Percentiles rank a stretch among this genome's conserved stretches.
These are phyloP conservation scores for Peronospora belbahrii DNA, from an alignment of 352 stramenopile genomes.

Conservation along the genomic window DNA sequence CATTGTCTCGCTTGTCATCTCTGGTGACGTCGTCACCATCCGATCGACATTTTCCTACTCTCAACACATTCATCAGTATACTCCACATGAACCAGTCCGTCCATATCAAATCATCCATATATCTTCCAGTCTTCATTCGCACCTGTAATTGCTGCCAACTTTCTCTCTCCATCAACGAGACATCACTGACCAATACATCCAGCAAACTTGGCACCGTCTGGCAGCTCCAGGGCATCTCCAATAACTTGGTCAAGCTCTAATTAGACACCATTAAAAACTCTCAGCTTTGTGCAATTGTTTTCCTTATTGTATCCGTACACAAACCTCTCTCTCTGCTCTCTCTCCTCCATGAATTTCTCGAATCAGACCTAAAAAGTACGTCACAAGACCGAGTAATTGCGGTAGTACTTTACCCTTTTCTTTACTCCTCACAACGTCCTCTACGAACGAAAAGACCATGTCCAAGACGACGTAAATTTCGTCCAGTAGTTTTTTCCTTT, in stretches of 20 bases:
- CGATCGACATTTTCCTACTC: conserved; percentile 37
- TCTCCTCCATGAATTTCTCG: conserved; percentile 15
- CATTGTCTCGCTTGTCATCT: conserved; percentile 38
- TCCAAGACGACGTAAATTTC: conserved; percentile 53
- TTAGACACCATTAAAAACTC: background rate
- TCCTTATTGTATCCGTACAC: background rate
- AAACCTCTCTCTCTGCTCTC: conserved; percentile 12
- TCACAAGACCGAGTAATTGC: conserved; percentile 54
- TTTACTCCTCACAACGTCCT: conserved; percentile 25
- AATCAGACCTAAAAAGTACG: conserved; percentile 44
- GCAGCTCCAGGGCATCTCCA: conserved; percentile 60
- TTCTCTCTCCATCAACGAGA: conserved; percentile 28
- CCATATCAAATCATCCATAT: background rate
- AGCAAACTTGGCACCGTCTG: conserved; percentile 49
- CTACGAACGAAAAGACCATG: conserved; percentile 46
- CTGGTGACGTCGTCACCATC: conserved; percentile 32
- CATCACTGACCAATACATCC: conserved; percentile 47
- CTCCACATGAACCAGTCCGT: background rate
- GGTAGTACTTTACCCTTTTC: conserved; percentile 34
- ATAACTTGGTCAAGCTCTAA: conserved; percentile 43
- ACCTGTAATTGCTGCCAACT: conserved; percentile 59
- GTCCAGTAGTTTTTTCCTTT: conserved; percentile 22
- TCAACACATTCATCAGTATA: background rate
- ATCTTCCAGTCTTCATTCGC: background rate
- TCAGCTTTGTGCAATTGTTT: background rate